phyloP scores from a whole-genome alignment of 441 rosid species.

The Erodium texanum region DNA sequence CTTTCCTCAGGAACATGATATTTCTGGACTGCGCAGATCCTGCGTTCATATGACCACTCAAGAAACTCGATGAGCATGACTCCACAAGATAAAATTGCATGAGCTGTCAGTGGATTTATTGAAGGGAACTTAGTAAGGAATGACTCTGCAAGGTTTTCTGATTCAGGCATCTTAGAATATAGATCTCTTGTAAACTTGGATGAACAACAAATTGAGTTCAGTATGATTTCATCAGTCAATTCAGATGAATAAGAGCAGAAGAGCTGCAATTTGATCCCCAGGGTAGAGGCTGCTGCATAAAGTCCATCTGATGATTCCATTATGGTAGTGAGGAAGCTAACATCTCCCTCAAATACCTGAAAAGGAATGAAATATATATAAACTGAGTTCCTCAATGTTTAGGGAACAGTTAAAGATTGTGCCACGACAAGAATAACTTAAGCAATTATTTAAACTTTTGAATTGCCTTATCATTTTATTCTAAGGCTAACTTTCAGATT shows the following conservation, averaged over 20 bases:
- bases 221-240: constrained; percentile 63
- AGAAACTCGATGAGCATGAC: constrained; percentile 56
- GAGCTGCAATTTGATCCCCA: constrained; percentile 82
- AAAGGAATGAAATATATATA: constrained; percentile 13
- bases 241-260: constrained; percentile 71
- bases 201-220: constrained; percentile 49
- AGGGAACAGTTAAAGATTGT: constrained; percentile 1
- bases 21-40: constrained; percentile 44
- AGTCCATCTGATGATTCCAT: constrained; percentile 72
- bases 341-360: constrained; percentile 67
- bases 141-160: constrained; percentile 85
- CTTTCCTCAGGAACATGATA: constrained; percentile 72
- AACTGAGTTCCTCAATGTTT: constrained; percentile 7
- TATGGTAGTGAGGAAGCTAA: constrained; percentile 44
- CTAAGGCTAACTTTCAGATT: not conserved
- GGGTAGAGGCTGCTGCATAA: constrained; percentile 88
- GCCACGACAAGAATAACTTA: not conserved
- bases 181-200: constrained; percentile 32
- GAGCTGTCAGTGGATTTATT: constrained; percentile 79
- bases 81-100: constrained; percentile 63
- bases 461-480: not conserved
- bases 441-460: not conserved
- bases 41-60: constrained; percentile 49
- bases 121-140: constrained; percentile 93
- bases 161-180: constrained; percentile 67